Evolutionary conservation across 2,329 filamentous ascomycete genomes (phyloP), one percentile per base, ranked within the genome.

Genomic region (Colletotrichum orbiculare): DNA sequence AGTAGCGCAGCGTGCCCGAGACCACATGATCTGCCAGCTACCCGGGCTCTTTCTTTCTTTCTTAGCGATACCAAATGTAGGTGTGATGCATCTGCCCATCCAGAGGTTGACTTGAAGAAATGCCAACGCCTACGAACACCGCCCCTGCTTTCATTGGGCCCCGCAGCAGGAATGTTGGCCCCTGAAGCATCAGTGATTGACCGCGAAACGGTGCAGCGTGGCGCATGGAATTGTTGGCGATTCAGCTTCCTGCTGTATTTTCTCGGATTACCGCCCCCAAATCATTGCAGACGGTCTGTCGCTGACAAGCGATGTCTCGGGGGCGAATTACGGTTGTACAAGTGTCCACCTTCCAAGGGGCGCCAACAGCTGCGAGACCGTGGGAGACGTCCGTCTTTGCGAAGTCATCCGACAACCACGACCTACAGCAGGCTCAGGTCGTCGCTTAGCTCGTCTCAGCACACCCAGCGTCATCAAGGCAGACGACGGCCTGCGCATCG

Each of bases 11-110:
- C 25, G 43, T 13, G 15, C 12, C 43, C 49, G 38, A 38, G 33
- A 45, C 54, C 64, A 64, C 54, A 64, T 66, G 64, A 66, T 56
- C 15, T 48, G 15, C 25, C 4, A 25, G 25, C 25, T 25, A 25
- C 25, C 4, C 25, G 25, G 25, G 25, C 25, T 4, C 4, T 25
- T 43, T 35, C 17, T 47, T 43, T 15, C 35, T 13, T 49, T 38
- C 13, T 58, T 50, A 33, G 41, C 58, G 17, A 50, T 50, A 12
- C 41, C 60, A 66, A 66, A 66, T 64, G 64, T 66, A 60, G 64
- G 64, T 66, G 64, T 66, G 60, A 64, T 54, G 60, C 54, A 53
- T 46, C 47, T 25, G 17, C 35, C 62, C 62, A 61, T 57, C 50
- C 57, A 65, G 38, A 61, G 47, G 8, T 17, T 49, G 39, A 45